Evolutionary conservation across 2,329 filamentous ascomycete genomes (phyloP).

Genomic region (Neurospora sp.): DNA sequence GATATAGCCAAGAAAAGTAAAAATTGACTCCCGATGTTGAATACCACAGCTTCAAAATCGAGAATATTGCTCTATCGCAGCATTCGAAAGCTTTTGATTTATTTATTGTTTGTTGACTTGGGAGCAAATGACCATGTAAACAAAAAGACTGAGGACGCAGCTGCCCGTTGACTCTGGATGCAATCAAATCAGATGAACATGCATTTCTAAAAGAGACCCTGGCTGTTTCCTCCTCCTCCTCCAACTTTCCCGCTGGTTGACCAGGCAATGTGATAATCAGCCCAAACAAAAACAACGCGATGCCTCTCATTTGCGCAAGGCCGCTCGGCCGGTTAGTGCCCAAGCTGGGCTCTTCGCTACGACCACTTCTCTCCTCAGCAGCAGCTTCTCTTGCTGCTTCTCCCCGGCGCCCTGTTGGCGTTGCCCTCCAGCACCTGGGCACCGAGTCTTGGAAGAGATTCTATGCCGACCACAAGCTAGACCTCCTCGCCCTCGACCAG

Average conservation of each 20-base stretch:
- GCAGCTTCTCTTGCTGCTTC: background rate
- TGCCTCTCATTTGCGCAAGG: constrained; percentile 20
- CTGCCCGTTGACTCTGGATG: background rate
- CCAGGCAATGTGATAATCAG: background rate
- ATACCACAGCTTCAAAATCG: background rate
- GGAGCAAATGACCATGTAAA: background rate
- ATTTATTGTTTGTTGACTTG: background rate
- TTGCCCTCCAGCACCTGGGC: constrained; percentile 5
- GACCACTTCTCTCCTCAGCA: background rate
- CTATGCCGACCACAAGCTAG: constrained; percentile 30
- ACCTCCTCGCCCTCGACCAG: constrained; percentile 36
- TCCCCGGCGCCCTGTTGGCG: constrained; percentile 3
- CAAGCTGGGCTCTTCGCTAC: constrained; percentile 10
- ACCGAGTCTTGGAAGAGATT: constrained; percentile 12
- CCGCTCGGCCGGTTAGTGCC: constrained; percentile 19
- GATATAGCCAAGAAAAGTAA: background rate
- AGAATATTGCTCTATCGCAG: background rate
- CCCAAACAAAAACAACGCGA: constrained; percentile 16
- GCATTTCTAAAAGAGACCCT: background rate
- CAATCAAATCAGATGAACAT: background rate
- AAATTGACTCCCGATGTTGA: background rate
- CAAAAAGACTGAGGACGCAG: background rate
- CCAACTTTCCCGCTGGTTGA: background rate
- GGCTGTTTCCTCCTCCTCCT: background rate
- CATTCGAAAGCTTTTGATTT: background rate